These are phyloP conservation scores for Polyporus tsugae DNA, from an alignment of 1,284 basidiomycete species.

Conservation along the genomic window DNA sequence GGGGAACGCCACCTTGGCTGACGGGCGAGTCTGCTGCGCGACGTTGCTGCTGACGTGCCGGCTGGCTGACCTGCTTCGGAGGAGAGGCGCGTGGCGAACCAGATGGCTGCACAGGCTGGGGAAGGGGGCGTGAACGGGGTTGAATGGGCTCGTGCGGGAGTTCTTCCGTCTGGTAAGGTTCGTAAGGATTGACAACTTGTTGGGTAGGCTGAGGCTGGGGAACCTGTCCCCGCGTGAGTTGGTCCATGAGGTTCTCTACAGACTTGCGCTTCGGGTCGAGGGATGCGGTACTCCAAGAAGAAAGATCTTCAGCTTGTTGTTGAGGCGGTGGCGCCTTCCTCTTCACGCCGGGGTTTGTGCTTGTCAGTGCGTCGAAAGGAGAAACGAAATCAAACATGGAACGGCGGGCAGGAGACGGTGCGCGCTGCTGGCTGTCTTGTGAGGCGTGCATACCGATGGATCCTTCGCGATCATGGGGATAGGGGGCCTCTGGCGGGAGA, in stretches of 20 bases:
- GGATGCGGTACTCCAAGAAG: conserved; percentile 55
- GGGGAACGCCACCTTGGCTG: conserved; percentile 53
- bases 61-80: conserved; percentile 53
- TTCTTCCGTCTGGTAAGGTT: conserved; percentile 53
- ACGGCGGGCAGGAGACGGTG: conserved; percentile 74
- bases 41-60: conserved; percentile 38
- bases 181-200: conserved; percentile 47
- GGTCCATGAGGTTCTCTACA: conserved; percentile 79
- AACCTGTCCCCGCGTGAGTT: conserved; percentile 64
- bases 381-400: conserved; percentile 86
- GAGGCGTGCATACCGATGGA: conserved; percentile 29
- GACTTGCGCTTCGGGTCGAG: conserved; percentile 79
- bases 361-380: conserved; percentile 76
- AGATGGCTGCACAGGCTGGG: conserved; percentile 57
- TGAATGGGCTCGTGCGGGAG: conserved; percentile 50
- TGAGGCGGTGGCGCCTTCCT: conserved; percentile 65
- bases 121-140: conserved; percentile 56
- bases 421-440: conserved; percentile 49
- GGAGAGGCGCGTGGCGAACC: conserved; percentile 73
- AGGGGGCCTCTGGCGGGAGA: conserved; percentile 50
- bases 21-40: conserved; percentile 46
- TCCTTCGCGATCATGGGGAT: conserved; percentile 49
- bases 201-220: conserved; percentile 47
- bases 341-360: conserved; percentile 54
- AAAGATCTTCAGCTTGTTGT: conserved; percentile 56